Conservation (phyloP, 139 green algal species). For the Chlamydomonas applanata region DNA sequence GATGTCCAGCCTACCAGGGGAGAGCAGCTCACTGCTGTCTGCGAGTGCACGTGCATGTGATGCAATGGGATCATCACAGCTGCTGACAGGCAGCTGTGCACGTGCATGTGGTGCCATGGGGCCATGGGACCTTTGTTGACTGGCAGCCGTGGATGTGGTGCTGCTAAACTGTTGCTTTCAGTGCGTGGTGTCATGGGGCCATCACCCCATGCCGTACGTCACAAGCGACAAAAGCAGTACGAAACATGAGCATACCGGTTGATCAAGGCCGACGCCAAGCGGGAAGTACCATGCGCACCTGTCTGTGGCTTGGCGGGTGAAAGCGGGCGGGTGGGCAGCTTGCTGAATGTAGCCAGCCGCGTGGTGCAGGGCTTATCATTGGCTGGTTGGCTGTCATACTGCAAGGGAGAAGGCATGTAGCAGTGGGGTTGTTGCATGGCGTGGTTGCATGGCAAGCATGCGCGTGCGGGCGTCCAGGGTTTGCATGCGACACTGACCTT, state of each 20-base stretch:
- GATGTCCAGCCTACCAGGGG: neutral
- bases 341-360: neutral
- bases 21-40: neutral
- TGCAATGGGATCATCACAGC: neutral
- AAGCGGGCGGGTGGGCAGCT: too few relatives aligned
- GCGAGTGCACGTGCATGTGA: neutral
- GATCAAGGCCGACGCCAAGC: too few relatives aligned
- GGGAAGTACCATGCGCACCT: too few relatives aligned
- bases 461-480: neutral
- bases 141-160: neutral
- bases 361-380: neutral
- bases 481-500: neutral
- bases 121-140: neutral
- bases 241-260: too few relatives aligned
- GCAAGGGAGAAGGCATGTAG: neutral
- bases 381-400: neutral
- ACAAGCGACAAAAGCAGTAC: too few relatives aligned
- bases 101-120: neutral
- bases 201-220: too few relatives aligned
- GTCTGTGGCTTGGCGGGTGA: too few relatives aligned
- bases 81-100: neutral
- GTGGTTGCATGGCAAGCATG: too few relatives aligned
- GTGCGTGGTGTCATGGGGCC: neutral
- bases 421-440: too few relatives aligned
- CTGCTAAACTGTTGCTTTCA: neutral